phyloP scores from a whole-genome alignment of 148 eudicot genomes.

The Cornus controversa region DNA sequence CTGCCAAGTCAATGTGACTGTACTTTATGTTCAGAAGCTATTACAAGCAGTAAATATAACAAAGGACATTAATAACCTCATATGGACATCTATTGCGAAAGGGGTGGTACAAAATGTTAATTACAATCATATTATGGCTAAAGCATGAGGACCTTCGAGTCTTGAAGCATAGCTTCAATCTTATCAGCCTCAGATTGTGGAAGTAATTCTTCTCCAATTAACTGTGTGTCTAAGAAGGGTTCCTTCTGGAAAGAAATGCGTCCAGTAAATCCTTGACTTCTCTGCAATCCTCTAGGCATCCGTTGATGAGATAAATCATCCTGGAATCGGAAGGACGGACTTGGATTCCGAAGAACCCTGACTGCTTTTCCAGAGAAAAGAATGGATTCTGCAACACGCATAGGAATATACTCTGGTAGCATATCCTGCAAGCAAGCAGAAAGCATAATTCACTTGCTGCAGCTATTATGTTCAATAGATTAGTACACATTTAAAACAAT shows the following conservation, averaged over 20 bases:
- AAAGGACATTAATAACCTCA: background rate
- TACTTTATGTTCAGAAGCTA: background rate
- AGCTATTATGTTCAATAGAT: conserved; percentile 7
- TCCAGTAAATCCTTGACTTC: conserved; percentile 38
- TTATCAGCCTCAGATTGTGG: conserved; percentile 95
- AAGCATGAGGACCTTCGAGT: conserved; percentile 57
- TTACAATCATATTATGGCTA: background rate
- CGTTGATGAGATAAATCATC: conserved; percentile 55
- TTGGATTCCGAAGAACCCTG: conserved; percentile 89
- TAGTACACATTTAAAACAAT: background rate
- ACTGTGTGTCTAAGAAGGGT: conserved; percentile 35
- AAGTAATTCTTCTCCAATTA: conserved; percentile 72
- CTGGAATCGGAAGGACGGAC: conserved; percentile 63
- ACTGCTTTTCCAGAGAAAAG: conserved; percentile 98
- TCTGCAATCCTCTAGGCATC: conserved; percentile 64
- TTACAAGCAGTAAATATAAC: background rate
- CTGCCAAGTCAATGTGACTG: background rate
- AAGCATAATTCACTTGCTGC: conserved; percentile 4
- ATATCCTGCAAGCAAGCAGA: conserved; percentile 65
- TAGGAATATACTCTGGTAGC: conserved; percentile 90
- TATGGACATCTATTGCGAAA: background rate
- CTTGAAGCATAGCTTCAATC: conserved; percentile 82
- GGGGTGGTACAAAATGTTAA: background rate
- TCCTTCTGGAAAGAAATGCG: conserved; percentile 50
- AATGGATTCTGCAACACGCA: conserved; percentile 88